Evolutionary conservation across 495 filamentous ascomycete genomes (phyloP), one percentile per base, ranked within the genome.

Genomic region (Wilcoxina mikolae): DNA sequence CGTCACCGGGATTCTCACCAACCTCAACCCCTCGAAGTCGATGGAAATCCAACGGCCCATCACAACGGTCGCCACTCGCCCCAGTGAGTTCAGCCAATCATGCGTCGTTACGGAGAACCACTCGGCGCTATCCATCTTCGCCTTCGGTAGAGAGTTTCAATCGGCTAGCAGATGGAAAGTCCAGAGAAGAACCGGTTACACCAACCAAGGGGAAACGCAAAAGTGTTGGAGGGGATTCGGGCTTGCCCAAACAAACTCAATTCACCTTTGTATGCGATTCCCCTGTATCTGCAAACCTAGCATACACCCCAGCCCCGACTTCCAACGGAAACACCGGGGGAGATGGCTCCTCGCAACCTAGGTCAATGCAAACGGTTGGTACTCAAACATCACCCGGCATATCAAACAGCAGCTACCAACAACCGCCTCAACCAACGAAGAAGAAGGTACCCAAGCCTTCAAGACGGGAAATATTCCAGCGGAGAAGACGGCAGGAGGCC

Each of bases 401-500:
- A 33, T 60, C 59, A 33, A 59, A 62, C 26, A 46, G 39, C 27
- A 57, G 60, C 48, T 60, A 60, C 56, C 58, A 68, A 46, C 67
- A 69, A 60, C 67, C 69, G 47, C 67, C 69, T 17, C 70, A 71
- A 42, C 72, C 75, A 27, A 56, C 68, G 35, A 78, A 73, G 56
- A 82, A 82, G 64, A 66, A 66, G 42, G 11, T 74, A 76, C 52
- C 77, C 75, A 60, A 73, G 76, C 23, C 74, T 73, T 26, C 76
- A 73, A 12, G 71, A 68, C 39, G 81, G 74, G 60, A 70, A 76
- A 67, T 83, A 82, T 63, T 73, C 75, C 75, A 82, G 54, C 79
- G 84, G 17, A 80, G 81, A 53, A 70, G 80, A 1, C 77, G 82
- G 52, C 82, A 85, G 59, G 77, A 84, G 60, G 80, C 81, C 54